Conservation (phyloP, 257 asterid species). For the Cruciata laevipes region DNA sequence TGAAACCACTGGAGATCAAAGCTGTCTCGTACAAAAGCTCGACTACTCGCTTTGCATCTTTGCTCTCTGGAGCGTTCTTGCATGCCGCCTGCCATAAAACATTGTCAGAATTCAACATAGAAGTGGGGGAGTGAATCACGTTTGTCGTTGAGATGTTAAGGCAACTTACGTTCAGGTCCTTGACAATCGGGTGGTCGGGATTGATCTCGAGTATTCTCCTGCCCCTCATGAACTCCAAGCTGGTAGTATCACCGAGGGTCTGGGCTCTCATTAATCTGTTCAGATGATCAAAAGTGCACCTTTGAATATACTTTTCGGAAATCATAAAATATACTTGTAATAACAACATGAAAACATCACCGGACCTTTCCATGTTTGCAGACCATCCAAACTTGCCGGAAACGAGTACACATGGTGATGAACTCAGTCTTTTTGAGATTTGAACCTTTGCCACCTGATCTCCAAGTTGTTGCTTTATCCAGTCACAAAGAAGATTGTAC, state of each 20-base stretch:
- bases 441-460: slow-evolving; percentile 98
- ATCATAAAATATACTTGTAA: neutral
- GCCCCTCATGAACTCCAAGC: slow-evolving; percentile 97
- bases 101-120: neutral
- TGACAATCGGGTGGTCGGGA: slow-evolving; percentile 91
- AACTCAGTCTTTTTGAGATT: slow-evolving; percentile 80
- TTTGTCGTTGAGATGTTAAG: neutral
- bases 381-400: slow-evolving; percentile 99
- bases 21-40: slow-evolving; percentile 88
- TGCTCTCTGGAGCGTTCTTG: slow-evolving; percentile 80
- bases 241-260: slow-evolving; percentile 84
- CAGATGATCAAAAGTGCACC: neutral
- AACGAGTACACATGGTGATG: slow-evolving; percentile 99
- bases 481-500: slow-evolving; percentile 77
- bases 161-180: slow-evolving; percentile 73
- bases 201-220: slow-evolving; percentile 92
- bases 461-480: slow-evolving; percentile 95
- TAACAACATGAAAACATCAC: neutral
- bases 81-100: slow-evolving; percentile 77
- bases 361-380: slow-evolving; percentile 98
- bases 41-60: slow-evolving; percentile 86
- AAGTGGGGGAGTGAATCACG: neutral
- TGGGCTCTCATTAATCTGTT: slow-evolving; percentile 91
- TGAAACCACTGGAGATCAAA: slow-evolving; percentile 91
- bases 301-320: neutral